phyloP scores from a whole-genome alignment of 108 stramenopile species.

The Cyclostephanos tholiformis region DNA sequence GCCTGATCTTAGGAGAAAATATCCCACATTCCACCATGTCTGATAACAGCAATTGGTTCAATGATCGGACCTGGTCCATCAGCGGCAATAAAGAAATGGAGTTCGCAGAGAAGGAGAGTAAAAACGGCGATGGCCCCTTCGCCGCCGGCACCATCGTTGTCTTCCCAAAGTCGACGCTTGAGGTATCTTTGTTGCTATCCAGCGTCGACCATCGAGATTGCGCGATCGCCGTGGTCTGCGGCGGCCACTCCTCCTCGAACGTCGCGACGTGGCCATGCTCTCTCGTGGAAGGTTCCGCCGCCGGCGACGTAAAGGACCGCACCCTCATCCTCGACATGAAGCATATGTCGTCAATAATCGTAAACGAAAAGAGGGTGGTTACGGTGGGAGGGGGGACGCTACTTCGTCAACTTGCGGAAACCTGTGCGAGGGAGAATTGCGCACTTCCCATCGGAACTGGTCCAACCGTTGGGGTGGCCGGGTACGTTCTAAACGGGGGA shows the following conservation, averaged over 20 bases:
- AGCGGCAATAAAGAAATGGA: slow-evolving; percentile 28
- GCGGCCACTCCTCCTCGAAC: slow-evolving; percentile 35
- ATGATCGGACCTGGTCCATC: slow-evolving; percentile 21
- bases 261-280: slow-evolving; percentile 15
- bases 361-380: slow-evolving; percentile 15
- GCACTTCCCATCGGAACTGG: slow-evolving; percentile 32
- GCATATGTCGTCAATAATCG: slow-evolving; percentile 16
- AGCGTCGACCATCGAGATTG: slow-evolving; percentile 12
- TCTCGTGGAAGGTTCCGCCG: neutral
- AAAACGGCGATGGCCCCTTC: neutral
- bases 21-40: too few species aligned
- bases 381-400: slow-evolving; percentile 28
- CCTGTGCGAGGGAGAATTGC: slow-evolving; percentile 1
- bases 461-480: slow-evolving; percentile 17
- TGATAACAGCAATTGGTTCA: slow-evolving; percentile 10
- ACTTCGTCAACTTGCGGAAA: slow-evolving; percentile 29
- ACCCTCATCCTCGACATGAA: slow-evolving; percentile 30
- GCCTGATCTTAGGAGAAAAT: too few species aligned
- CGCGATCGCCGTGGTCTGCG: slow-evolving; percentile 26
- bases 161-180: slow-evolving; percentile 22
- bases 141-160: neutral
- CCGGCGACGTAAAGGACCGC: neutral
- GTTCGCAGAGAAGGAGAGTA: neutral
- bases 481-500: slow-evolving; percentile 26
- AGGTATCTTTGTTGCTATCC: slow-evolving; percentile 9